Evolutionary conservation across 2,329 filamentous ascomycete species (phyloP), one percentile per base, ranked within the genome.

Genomic region (Waltergamsia citrina): DNA sequence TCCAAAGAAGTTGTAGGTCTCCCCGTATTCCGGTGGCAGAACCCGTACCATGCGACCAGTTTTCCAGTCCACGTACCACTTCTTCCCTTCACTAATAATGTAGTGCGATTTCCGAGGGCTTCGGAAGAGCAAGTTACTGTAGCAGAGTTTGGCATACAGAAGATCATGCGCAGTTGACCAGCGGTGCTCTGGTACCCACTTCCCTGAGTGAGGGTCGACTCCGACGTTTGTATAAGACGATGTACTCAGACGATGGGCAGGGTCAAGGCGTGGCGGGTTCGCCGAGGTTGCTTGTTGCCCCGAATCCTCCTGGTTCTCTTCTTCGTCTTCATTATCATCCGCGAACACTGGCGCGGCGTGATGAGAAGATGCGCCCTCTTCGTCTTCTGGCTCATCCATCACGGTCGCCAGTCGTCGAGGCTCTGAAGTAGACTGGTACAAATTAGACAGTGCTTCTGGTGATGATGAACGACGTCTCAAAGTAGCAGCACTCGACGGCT

Each of bases 61-160:
- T 11, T 54, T 53, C 72, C 72, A 77, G 56, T 77, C 71, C 28
- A 77, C 69, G 38, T 65, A 63, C 69, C 71, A 77, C 45, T 70
- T 62, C 48, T 69, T 73, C 27, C 71, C 72, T 41, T 68, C 64
- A 50, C 60, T 60, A 45, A 77, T 65, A 37, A 77, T 64, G 42
- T 70, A 71, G 45, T 73, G 71, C 39, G 63, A 70, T 49, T 76
- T 75, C 34, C 72, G 59, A 17, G 73, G 73, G 38, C 66, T 70
- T 37, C 67, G 61, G 49, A 69, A 71, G 17, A 74, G 58, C 8
- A 77, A 55, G 32, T 73, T 68, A n/a, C 67, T 66, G 50, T 74
- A 74, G 52, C 72, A 77, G 8, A 74, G 59, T 50, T 71, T 73
- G 33, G 72, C 72, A 39, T 77, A 77, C 19, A 74, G 55, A 52